Conservation (phyloP, 2,329 filamentous ascomycete species). For the Beauveria sp. region DNA sequence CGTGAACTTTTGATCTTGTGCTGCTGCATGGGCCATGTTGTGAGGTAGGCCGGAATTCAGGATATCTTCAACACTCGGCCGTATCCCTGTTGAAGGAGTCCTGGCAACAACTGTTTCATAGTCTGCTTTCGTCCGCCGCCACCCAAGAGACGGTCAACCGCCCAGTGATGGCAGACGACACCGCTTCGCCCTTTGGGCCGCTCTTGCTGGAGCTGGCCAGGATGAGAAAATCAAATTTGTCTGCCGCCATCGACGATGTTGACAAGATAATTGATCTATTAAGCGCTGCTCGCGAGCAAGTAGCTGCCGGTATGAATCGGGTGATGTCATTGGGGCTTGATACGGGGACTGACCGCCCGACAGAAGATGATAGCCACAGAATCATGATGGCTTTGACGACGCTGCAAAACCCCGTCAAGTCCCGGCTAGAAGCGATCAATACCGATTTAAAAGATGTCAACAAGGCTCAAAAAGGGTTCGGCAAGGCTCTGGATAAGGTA, state of each 20-base stretch:
- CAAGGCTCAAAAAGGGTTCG: conserved; percentile 73
- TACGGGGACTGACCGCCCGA: conserved; percentile 12
- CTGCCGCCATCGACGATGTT: conserved; percentile 67
- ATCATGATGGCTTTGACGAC: conserved; percentile 71
- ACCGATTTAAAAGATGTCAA: conserved; percentile 77
- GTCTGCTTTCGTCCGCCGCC: not conserved
- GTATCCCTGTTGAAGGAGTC: not conserved
- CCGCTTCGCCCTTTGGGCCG: conserved; percentile 39
- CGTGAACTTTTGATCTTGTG: not conserved
- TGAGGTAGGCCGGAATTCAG: not conserved
- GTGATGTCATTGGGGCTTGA: not conserved
- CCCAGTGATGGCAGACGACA: conserved; percentile 25
- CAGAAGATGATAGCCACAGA: conserved; percentile 39
- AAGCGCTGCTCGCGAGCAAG: conserved; percentile 61
- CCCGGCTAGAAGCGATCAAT: conserved; percentile 71
- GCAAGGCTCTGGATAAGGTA: conserved; percentile 78
- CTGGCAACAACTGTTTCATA: not conserved
- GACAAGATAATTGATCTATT: conserved; percentile 77
- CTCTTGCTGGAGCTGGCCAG: conserved; percentile 68
- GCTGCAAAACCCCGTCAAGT: conserved; percentile 78
- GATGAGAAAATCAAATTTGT: conserved; percentile 61
- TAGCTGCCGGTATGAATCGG: conserved; percentile 53
- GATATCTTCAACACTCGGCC: not conserved
- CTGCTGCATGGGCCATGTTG: not conserved
- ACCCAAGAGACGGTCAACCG: not conserved